Conservation (phyloP, 2,329 filamentous ascomycete species). For the Hymenoscyphus linearis region DNA sequence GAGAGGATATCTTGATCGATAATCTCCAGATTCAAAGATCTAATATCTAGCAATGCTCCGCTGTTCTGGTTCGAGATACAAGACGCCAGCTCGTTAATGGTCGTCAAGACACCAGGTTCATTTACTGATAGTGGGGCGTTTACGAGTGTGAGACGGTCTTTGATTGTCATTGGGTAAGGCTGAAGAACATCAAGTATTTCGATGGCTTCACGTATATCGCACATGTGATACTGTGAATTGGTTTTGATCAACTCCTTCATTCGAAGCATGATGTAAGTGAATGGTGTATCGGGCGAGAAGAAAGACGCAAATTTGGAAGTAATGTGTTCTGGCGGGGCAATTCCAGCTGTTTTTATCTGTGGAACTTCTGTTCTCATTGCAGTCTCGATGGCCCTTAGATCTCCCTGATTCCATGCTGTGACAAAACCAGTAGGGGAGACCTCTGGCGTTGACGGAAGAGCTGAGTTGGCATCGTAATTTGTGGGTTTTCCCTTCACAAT, state of each 20-base stretch:
- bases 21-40: conserved; percentile 63
- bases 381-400: conserved; percentile 56
- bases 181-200: conserved; percentile 71
- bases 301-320: conserved; percentile 74
- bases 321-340: conserved; percentile 66
- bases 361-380: conserved; percentile 61
- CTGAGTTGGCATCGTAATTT: conserved; percentile 7
- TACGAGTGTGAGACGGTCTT: conserved; percentile 72
- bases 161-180: conserved; percentile 59
- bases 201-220: conserved; percentile 54
- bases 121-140: conserved; percentile 62
- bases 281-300: conserved; percentile 74
- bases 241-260: conserved; percentile 61
- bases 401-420: conserved; percentile 68
- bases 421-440: conserved; percentile 57
- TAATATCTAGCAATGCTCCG: conserved; percentile 71
- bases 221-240: conserved; percentile 65
- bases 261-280: conserved; percentile 75
- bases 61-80: conserved; percentile 67
- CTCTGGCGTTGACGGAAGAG: conserved; percentile 2
- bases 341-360: conserved; percentile 64
- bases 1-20: conserved; percentile 54
- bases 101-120: conserved; percentile 40
- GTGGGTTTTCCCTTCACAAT: conserved; percentile 20
- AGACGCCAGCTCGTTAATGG: conserved; percentile 60